Evolutionary conservation across 176 grass and related monocot genomes (phyloP).

Genomic region (Triticum dicoccoides): DNA sequence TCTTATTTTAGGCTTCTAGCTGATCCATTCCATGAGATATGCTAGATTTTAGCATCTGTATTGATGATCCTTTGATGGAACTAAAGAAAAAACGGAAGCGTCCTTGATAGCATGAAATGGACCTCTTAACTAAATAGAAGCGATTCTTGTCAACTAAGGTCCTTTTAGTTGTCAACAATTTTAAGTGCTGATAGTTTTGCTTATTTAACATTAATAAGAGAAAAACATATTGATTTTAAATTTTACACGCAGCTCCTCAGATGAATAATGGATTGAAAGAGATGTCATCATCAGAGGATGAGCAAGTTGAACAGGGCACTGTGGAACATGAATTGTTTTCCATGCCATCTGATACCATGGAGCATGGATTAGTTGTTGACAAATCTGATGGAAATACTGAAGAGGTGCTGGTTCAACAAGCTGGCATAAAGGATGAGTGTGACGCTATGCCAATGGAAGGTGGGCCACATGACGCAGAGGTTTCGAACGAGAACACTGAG

Average conservation of each 20-base stretch:
- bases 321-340: conserved; percentile 13
- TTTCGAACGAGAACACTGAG: neutral
- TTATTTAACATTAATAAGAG: conserved; percentile 21
- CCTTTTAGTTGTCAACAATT: neutral
- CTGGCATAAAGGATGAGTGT: conserved; percentile 1
- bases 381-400: conserved; percentile 29
- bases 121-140: conserved; percentile 9
- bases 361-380: conserved; percentile 26
- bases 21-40: conserved; percentile 3
- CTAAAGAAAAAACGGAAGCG: neutral
- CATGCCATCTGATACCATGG: neutral
- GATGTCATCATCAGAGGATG: conserved; percentile 41
- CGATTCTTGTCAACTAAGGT: neutral
- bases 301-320: conserved; percentile 27
- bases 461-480: neutral
- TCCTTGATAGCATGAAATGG: conserved; percentile 20
- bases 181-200: conserved; percentile 4
- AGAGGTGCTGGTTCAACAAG: conserved; percentile 13
- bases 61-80: conserved; percentile 22
- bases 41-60: conserved; percentile 33
- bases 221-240: conserved; percentile 29
- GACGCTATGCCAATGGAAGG: neutral
- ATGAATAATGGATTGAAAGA: conserved; percentile 36
- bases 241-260: conserved; percentile 47
- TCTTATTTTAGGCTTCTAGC: neutral